A percentile compares a stretch with the other conserved stretches of the same genome.
These are phyloP conservation scores for Colletotrichum aenigma DNA, from an alignment of 2,329 filamentous ascomycete genomes.

Conservation along the genomic window DNA sequence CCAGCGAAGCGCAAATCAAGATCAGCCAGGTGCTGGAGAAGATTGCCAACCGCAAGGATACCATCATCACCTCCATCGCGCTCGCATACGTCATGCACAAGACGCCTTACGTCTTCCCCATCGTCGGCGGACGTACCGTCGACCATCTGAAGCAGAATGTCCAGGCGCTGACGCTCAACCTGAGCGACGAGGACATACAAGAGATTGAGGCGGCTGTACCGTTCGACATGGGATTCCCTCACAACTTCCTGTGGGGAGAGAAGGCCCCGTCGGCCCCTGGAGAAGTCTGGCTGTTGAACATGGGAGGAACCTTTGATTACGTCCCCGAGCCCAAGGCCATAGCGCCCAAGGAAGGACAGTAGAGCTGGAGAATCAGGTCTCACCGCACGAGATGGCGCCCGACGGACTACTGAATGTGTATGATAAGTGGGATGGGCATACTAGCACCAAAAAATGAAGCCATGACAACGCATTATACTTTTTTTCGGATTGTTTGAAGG, in stretches of 20 bases:
- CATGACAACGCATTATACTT: background rate
- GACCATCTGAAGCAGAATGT: slow-evolving; percentile 75
- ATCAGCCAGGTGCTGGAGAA: slow-evolving; percentile 51
- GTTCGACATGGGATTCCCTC: slow-evolving; percentile 73
- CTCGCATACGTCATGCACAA: slow-evolving; percentile 78
- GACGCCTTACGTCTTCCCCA: slow-evolving; percentile 73
- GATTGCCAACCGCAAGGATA: slow-evolving; percentile 50
- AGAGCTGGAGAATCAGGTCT: slow-evolving; percentile 38
- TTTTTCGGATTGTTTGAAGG: background rate
- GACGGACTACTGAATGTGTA: slow-evolving; percentile 8
- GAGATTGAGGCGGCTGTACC: slow-evolving; percentile 66
- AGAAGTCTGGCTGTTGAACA: slow-evolving; percentile 47
- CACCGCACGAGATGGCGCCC: slow-evolving; percentile 35
- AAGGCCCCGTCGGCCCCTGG: slow-evolving; percentile 39
- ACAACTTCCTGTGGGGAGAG: slow-evolving; percentile 57
- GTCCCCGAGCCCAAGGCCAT: slow-evolving; percentile 49
- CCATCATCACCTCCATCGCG: slow-evolving; percentile 55
- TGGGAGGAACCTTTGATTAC: slow-evolving; percentile 57
- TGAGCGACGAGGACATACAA: slow-evolving; percentile 66
- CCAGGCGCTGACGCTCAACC: slow-evolving; percentile 64
- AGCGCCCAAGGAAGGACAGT: slow-evolving; percentile 42
- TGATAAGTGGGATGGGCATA: background rate
- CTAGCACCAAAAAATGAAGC: background rate
- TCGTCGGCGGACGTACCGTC: slow-evolving; percentile 72
- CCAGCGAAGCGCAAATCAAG: slow-evolving; percentile 57